Evolutionary conservation across 1,284 basidiomycete species (phyloP).

Genomic region (Sphaerobolus stellatus): DNA sequence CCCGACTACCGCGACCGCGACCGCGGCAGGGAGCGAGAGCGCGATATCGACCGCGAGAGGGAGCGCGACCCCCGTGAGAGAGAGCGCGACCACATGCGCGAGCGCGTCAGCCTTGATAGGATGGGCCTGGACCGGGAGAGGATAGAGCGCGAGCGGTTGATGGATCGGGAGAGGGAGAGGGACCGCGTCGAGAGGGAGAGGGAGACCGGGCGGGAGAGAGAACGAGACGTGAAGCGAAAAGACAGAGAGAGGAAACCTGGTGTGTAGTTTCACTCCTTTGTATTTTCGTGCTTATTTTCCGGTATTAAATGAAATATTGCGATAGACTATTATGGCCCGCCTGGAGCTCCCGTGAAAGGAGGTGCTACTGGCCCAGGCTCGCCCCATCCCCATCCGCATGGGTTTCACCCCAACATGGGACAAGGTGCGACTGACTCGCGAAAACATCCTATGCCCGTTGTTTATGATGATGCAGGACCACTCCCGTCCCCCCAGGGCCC

Average conservation of each 20-base stretch:
- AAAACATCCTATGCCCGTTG: too few relatives aligned
- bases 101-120: slow-evolving; percentile 18
- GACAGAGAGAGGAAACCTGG: background rate
- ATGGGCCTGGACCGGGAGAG: slow-evolving; percentile 21
- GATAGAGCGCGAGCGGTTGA: slow-evolving; percentile 12
- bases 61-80: slow-evolving; percentile 14
- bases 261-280: slow-evolving; percentile 21
- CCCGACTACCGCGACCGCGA: slow-evolving; percentile 39
- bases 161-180: slow-evolving; percentile 30
- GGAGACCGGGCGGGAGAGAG: slow-evolving; percentile 35
- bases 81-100: slow-evolving; percentile 17
- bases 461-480: too few relatives aligned
- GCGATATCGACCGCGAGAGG: slow-evolving; percentile 13
- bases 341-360: too few relatives aligned
- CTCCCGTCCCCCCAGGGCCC: too few relatives aligned
- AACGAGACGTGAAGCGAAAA: slow-evolving; percentile 38
- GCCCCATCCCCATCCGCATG: background rate
- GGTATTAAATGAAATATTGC: background rate
- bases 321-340: too few relatives aligned
- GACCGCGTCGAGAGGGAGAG: slow-evolving; percentile 33
- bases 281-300: slow-evolving; percentile 25
- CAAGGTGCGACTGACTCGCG: too few relatives aligned
- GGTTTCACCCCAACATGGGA: too few relatives aligned
- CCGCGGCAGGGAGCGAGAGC: slow-evolving; percentile 29
- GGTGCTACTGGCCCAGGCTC: background rate